phyloP scores from a whole-genome alignment of 2,329 filamentous ascomycete genomes.

The Pseudogymnoascus sp. region DNA sequence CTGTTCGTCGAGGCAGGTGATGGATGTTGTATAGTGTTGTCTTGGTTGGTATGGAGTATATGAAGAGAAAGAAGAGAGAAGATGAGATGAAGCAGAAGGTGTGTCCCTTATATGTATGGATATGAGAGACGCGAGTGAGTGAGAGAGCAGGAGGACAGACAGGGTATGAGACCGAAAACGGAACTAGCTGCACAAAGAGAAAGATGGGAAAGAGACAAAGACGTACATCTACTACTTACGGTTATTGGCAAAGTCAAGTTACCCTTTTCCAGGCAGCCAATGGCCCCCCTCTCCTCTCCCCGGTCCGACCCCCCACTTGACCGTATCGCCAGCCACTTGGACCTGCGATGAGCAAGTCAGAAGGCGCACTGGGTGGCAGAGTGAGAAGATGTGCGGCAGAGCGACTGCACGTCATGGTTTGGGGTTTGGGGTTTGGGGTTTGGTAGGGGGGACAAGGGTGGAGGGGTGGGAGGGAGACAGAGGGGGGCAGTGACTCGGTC shows the following conservation, averaged over 20 bases:
- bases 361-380: background rate
- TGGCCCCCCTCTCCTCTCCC: background rate
- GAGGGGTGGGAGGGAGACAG: background rate
- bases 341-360: background rate
- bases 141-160: background rate
- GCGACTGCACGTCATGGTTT: background rate
- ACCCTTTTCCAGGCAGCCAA: background rate
- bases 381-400: background rate
- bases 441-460: no score
- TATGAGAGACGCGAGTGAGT: background rate
- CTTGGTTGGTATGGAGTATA: background rate
- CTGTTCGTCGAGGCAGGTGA: background rate
- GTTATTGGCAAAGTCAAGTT: background rate
- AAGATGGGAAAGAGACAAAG: background rate
- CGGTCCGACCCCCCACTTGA: background rate
- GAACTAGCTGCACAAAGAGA: background rate
- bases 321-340: background rate
- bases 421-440: no score
- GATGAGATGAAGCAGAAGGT: background rate
- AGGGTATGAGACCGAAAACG: background rate
- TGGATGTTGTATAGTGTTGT: background rate
- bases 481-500: background rate
- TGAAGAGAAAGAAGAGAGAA: background rate
- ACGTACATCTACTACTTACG: background rate
- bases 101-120: background rate